These are phyloP conservation scores for Colletotrichum sojae DNA, from an alignment of 2,329 filamentous ascomycete species.

Conservation along the genomic window DNA sequence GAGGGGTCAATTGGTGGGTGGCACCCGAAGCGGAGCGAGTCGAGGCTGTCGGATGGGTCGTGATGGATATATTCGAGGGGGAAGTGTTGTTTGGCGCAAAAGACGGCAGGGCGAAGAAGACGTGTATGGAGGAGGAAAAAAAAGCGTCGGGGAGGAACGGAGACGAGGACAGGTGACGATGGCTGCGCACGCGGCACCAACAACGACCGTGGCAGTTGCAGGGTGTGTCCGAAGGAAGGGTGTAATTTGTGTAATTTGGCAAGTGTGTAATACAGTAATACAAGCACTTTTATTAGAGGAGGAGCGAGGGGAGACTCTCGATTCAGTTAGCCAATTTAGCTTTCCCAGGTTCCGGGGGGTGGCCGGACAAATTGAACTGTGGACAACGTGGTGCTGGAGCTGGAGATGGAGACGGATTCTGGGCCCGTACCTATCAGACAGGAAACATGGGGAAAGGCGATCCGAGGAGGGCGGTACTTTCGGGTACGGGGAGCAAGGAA, in stretches of 20 bases:
- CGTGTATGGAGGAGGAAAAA: slow-evolving; percentile 24
- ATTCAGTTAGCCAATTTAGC: slow-evolving; percentile 39
- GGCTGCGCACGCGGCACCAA: slow-evolving; percentile 18
- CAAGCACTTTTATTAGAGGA: slow-evolving; percentile 40
- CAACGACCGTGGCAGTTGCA: not conserved
- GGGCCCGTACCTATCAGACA: slow-evolving; percentile 20
- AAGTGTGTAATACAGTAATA: slow-evolving; percentile 38
- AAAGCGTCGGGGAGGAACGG: slow-evolving; percentile 24
- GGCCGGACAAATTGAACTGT: slow-evolving; percentile 31
- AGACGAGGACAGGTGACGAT: slow-evolving; percentile 32
- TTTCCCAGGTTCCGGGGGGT: slow-evolving; percentile 32
- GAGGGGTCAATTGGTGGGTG: slow-evolving; percentile 39
- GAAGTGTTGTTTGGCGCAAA: slow-evolving; percentile 5
- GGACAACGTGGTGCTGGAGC: slow-evolving; percentile 30
- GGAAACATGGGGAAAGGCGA: slow-evolving; percentile 31
- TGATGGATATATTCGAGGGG: not conserved
- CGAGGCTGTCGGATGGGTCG: slow-evolving; percentile 26
- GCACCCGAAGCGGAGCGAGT: slow-evolving; percentile 29
- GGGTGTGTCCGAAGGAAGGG: not conserved
- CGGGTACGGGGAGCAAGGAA: slow-evolving; percentile 13
- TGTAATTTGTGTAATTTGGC: slow-evolving; percentile 13
- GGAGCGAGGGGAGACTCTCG: slow-evolving; percentile 20
- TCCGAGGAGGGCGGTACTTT: slow-evolving; percentile 8
- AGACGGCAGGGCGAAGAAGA: slow-evolving; percentile 3
- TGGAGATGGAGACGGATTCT: slow-evolving; percentile 7